Percentiles rank a stretch among this genome's conserved stretches.
Conservation (phyloP, 768 basidiomycete species). For the Dacryopinax primogenitus region DNA sequence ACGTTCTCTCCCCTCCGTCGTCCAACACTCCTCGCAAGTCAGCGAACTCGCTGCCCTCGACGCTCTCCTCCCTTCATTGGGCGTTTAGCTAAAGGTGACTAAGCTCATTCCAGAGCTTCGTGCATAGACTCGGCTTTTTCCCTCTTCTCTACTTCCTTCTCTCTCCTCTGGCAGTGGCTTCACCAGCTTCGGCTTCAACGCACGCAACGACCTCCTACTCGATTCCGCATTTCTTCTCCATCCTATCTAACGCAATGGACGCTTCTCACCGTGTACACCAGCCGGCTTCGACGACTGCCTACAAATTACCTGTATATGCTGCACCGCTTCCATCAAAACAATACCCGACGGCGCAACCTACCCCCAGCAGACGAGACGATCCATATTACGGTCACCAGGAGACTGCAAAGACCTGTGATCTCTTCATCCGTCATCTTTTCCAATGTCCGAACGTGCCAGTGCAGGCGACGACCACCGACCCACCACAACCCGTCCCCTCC, state of each 20-base stretch:
- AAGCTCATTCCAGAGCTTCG: neutral
- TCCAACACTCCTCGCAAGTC: no score
- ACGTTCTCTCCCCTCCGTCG: neutral
- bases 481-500: constrained; percentile 41
- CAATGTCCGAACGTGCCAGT: constrained; percentile 75
- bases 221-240: neutral
- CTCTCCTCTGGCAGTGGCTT: neutral
- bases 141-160: neutral
- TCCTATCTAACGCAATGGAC: neutral
- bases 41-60: no score
- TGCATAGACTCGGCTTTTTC: neutral
- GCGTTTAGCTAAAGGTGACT: no score
- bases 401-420: constrained; percentile 51
- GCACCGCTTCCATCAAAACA: neutral
- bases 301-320: neutral
- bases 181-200: neutral
- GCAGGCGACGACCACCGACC: constrained; percentile 23
- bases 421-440: constrained; percentile 76
- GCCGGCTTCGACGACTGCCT: neutral
- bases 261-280: constrained; percentile 4
- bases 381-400: constrained; percentile 60
- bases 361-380: constrained; percentile 17
- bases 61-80: no score
- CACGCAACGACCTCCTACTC: neutral
- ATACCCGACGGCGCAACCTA: constrained; percentile 1